phyloP scores from a whole-genome alignment of 164 flowering plant species.

The Hamamelis virginiana region DNA sequence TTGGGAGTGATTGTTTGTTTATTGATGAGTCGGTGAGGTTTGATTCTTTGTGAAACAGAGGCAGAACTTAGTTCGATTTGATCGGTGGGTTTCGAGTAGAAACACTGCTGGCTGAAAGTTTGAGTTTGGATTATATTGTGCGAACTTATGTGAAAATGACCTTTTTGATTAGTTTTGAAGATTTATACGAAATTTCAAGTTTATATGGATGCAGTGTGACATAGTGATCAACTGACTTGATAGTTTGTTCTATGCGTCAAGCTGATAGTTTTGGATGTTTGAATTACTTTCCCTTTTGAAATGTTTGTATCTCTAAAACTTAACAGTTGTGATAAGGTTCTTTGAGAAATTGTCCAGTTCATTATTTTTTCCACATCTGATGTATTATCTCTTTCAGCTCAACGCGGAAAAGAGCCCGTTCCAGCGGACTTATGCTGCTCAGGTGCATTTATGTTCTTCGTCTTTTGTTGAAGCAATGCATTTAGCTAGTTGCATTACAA shows the following conservation, averaged over 20 bases:
- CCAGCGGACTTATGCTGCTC: constrained; percentile 95
- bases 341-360: not conserved
- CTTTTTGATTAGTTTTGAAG: too few relatives aligned
- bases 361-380: constrained; percentile 8
- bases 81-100: not conserved
- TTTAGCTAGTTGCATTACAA: not conserved
- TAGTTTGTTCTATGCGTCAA: not conserved
- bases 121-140: too few relatives aligned
- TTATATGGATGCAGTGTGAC: too few relatives aligned
- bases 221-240: not conserved
- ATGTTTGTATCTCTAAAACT: not conserved
- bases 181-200: too few relatives aligned
- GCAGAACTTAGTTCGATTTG: not conserved
- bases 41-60: not conserved
- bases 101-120: too few relatives aligned
- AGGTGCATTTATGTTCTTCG: constrained; percentile 41
- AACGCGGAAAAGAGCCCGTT: constrained; percentile 95
- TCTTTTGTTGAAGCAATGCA: not conserved
- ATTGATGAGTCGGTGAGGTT: not conserved
- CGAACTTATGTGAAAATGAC: too few relatives aligned
- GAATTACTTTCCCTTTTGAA: not conserved
- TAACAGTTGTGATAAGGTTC: not conserved
- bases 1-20: not conserved
- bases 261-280: not conserved
- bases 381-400: constrained; percentile 54